Evolutionary conservation across 2,329 filamentous ascomycete species (phyloP).

Genomic region (Alternaria novae-zelandiae): DNA sequence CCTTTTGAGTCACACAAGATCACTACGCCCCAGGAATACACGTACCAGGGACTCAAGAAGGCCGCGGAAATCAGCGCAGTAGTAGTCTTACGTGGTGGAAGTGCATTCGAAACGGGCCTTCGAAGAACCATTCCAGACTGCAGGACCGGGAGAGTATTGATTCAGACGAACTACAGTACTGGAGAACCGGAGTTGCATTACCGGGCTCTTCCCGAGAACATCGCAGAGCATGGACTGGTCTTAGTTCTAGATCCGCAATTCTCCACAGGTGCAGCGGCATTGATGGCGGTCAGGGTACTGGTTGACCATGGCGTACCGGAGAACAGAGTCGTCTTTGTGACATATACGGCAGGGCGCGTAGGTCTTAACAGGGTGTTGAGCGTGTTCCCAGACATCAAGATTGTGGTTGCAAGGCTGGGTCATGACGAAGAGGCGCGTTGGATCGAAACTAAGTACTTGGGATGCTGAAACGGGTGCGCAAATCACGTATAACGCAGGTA

Average conservation of each 20-base stretch:
- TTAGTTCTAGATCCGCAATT: slow-evolving; percentile 92
- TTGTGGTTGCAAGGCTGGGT: slow-evolving; percentile 83
- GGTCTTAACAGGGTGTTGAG: slow-evolving; percentile 84
- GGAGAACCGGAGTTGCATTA: slow-evolving; percentile 95
- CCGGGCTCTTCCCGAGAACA: slow-evolving; percentile 74
- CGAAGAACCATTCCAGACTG: slow-evolving; percentile 93
- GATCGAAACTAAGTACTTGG: slow-evolving; percentile 88
- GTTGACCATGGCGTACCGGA: slow-evolving; percentile 90
- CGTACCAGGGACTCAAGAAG: slow-evolving; percentile 74
- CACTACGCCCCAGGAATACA: slow-evolving; percentile 71
- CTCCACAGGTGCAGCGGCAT: slow-evolving; percentile 80
- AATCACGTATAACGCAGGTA: not conserved
- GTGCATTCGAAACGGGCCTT: slow-evolving; percentile 84
- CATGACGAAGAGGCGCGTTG: slow-evolving; percentile 84
- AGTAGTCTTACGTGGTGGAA: slow-evolving; percentile 85
- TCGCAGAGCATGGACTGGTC: slow-evolving; percentile 78
- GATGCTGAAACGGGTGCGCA: slow-evolving; percentile 65
- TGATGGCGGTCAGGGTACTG: slow-evolving; percentile 97
- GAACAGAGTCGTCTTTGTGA: slow-evolving; percentile 87
- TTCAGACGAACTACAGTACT: slow-evolving; percentile 74
- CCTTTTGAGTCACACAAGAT: slow-evolving; percentile 70
- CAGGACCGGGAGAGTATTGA: slow-evolving; percentile 84
- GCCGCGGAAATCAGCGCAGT: slow-evolving; percentile 74
- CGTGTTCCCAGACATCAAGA: slow-evolving; percentile 85
- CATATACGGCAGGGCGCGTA: slow-evolving; percentile 84